A percentile compares a stretch with the other conserved stretches of the same genome.
Conservation (phyloP, 306 rosid species). For the Castanospermum australe region DNA sequence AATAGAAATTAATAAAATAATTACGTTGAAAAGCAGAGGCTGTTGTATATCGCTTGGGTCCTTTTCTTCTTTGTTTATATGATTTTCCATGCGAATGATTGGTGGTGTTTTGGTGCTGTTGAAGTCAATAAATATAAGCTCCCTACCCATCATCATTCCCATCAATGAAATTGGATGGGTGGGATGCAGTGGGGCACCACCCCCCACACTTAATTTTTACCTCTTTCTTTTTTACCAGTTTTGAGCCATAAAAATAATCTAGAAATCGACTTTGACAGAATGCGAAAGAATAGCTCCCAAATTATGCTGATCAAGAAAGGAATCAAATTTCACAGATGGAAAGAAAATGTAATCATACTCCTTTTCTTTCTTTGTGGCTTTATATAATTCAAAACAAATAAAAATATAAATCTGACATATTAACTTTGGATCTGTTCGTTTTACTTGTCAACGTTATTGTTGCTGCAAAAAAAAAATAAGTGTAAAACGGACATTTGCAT, state of each 20-base stretch:
- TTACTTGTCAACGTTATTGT: too few species aligned
- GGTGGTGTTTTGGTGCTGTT: constrained; percentile 37
- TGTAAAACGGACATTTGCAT: too few species aligned
- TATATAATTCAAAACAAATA: too few species aligned
- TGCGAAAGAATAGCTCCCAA: not conserved
- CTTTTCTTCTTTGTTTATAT: not conserved
- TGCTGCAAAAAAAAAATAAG: too few species aligned
- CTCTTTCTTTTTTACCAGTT: not conserved
- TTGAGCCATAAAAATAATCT: not conserved
- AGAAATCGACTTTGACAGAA: not conserved
- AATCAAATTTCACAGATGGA: not conserved
- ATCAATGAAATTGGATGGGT: constrained; percentile 33
- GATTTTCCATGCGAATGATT: constrained; percentile 30
- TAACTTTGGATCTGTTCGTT: too few species aligned
- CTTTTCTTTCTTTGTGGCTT: not conserved
- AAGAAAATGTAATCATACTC: not conserved
- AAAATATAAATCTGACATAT: too few species aligned
- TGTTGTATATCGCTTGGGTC: not conserved
- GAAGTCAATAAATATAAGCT: constrained; percentile 38
- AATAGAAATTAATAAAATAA: not conserved
- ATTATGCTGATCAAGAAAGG: not conserved
- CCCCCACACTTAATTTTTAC: not conserved
- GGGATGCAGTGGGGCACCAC: constrained; percentile 20
- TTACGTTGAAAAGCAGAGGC: constrained; percentile 22
- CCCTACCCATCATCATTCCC: constrained; percentile 32